phyloP scores from a whole-genome alignment of 73 alveolate species.

The Paramecium caudatum region DNA sequence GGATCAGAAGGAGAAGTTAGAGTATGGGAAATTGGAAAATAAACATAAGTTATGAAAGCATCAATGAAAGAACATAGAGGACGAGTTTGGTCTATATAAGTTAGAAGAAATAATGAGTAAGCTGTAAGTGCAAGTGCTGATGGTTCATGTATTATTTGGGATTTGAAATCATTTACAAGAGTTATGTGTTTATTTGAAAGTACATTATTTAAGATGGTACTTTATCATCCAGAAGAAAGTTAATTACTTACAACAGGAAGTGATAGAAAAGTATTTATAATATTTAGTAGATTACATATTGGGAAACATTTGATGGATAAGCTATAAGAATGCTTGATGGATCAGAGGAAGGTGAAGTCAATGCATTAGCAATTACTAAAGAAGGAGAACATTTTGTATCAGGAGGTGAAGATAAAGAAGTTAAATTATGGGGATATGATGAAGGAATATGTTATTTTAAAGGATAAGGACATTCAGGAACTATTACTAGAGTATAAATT shows the following conservation, averaged over 20 bases:
- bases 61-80: slow-evolving; percentile 98
- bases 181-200: slow-evolving; percentile 98
- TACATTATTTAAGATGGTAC: slow-evolving; percentile 98
- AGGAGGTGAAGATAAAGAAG: slow-evolving; percentile 98
- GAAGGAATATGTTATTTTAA: slow-evolving; percentile 88
- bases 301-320: slow-evolving; percentile 98
- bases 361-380: slow-evolving; percentile 97
- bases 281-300: slow-evolving; percentile 87
- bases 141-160: slow-evolving; percentile 99
- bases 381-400: slow-evolving; percentile 98
- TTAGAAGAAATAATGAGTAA: slow-evolving; percentile 88
- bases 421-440: slow-evolving; percentile 98
- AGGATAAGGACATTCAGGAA: slow-evolving; percentile 97
- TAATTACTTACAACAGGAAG: slow-evolving; percentile 98
- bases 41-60: slow-evolving; percentile 94
- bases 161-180: slow-evolving; percentile 91
- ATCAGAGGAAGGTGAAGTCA: slow-evolving; percentile 98
- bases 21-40: slow-evolving; percentile 94
- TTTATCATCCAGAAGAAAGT: slow-evolving; percentile 99
- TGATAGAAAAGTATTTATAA: slow-evolving; percentile 87
- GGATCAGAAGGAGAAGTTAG: slow-evolving; percentile 99
- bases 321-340: slow-evolving; percentile 99
- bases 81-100: slow-evolving; percentile 92
- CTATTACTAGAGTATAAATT: slow-evolving; percentile 83
- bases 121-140: slow-evolving; percentile 99